Conservation (phyloP, 2,329 filamentous ascomycete species). For the Phaeosphaeriaceae sp. region DNA sequence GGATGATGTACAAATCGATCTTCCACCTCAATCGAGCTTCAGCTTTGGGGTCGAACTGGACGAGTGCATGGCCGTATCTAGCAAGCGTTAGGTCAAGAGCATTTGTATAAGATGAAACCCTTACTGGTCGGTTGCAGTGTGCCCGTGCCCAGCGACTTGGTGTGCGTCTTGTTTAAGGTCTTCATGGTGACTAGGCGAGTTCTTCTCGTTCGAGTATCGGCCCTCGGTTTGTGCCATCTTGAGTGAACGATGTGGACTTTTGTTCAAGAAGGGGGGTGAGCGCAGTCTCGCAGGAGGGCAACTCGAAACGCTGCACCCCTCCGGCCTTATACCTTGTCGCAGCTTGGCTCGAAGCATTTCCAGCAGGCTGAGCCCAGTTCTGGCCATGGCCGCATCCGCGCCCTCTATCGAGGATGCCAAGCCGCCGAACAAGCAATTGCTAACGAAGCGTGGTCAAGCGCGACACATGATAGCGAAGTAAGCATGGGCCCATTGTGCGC, state of each 20-base stretch:
- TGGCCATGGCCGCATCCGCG: slow-evolving; percentile 4
- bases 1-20: slow-evolving; percentile 70
- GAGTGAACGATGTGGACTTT: neutral
- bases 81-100: slow-evolving; percentile 8
- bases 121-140: slow-evolving; percentile 42
- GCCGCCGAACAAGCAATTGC: slow-evolving; percentile 2
- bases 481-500: neutral
- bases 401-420: slow-evolving; percentile 8
- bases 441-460: slow-evolving; percentile 9
- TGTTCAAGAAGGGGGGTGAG: neutral
- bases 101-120: neutral
- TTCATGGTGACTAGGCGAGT: slow-evolving; percentile 30
- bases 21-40: slow-evolving; percentile 67
- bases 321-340: slow-evolving; percentile 10
- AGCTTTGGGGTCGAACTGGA: slow-evolving; percentile 61
- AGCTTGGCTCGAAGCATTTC: neutral
- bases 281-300: slow-evolving; percentile 4
- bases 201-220: slow-evolving; percentile 21
- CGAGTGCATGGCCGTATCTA: slow-evolving; percentile 42
- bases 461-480: slow-evolving; percentile 2
- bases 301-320: slow-evolving; percentile 12
- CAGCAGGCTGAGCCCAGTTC: slow-evolving; percentile 7
- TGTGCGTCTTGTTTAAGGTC: slow-evolving; percentile 36
- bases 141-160: slow-evolving; percentile 35
- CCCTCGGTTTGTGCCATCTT: slow-evolving; percentile 16